Conservation (phyloP, 2,329 filamentous ascomycete species). For the Beauveria brongniartii region DNA sequence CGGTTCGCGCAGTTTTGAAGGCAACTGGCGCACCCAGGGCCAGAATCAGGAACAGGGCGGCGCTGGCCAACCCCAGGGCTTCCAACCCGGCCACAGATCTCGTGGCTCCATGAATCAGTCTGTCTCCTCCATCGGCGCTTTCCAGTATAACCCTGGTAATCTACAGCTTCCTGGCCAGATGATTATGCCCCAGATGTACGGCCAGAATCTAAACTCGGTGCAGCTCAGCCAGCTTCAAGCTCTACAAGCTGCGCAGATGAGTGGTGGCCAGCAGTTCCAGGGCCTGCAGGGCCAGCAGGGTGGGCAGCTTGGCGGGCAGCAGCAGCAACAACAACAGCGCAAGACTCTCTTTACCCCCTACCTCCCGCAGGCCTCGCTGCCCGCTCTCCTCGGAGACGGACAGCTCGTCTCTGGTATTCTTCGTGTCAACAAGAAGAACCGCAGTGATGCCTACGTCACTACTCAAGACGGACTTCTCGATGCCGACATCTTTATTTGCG, state of each 20-base stretch:
- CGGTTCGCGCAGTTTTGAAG: constrained; percentile 88
- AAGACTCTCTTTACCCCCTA: constrained; percentile 99
- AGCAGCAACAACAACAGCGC: constrained; percentile 79
- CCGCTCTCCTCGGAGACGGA: constrained; percentile 81
- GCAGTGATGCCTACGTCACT: constrained; percentile 95
- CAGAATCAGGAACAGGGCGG: constrained; percentile 52
- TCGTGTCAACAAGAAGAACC: constrained; percentile 99
- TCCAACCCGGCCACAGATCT: constrained; percentile 86
- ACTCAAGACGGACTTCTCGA: constrained; percentile 81
- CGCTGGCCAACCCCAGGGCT: constrained; percentile 54
- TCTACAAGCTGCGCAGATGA: constrained; percentile 80
- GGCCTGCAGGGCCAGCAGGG: constrained; percentile 64
- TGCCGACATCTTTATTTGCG: constrained; percentile 98
- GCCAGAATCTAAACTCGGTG: constrained; percentile 79
- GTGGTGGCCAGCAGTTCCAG: constrained; percentile 65
- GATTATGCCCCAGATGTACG: constrained; percentile 78
- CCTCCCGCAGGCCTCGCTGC: constrained; percentile 86
- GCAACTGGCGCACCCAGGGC: constrained; percentile 87
- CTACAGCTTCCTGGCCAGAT: constrained; percentile 82
- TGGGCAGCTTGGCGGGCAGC: constrained; percentile 51
- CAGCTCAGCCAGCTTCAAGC: constrained; percentile 88
- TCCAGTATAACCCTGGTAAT: constrained; percentile 76
- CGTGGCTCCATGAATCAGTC: constrained; percentile 83
- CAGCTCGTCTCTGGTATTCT: constrained; percentile 94
- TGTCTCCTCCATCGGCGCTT: constrained; percentile 72